Evolutionary conservation across 805 yeast species (phyloP), one percentile per base, ranked within the genome.

Genomic region (Monosporozyma yasuniensis): DNA sequence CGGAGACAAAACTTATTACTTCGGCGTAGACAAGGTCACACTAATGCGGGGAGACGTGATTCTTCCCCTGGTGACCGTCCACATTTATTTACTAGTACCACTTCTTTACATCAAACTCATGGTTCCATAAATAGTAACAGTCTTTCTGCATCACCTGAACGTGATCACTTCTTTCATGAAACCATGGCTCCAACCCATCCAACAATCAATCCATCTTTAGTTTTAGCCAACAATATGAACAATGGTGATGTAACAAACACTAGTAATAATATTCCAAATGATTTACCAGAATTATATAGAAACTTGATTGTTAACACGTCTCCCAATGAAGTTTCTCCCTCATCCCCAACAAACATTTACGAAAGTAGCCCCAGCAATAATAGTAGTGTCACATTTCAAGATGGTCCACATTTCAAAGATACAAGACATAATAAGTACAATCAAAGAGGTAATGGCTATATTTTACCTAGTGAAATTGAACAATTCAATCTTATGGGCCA

Each of bases 401-500:
- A 37, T 19, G 42, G 25, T 16, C 25, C 42, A 19, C 9, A 37
- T 3, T 37, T 6, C 21, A 16, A 37, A 16, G 22, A 38, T 21
- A 38, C 42, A 12, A 38, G 27, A 38, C 42, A 21, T 12, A 38
- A 38, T 7, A 38, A 38, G 16, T 38, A 38, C n/a, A 38, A 38
- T 21, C 42, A 38, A 38, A 19, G 42, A 19, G 42, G 52, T 37
- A 50, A 52, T 14, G 55, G 54, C 12, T 57, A 59, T 46, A 54
- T 61, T n/a, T 42, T 54, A 28, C 47, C 47, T 3, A 46, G 54
- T 3, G 66, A 61, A 42, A 43, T 61, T 22, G 58, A 57, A 37
- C 54, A 55, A 21, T 61, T 59, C 48, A 56, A 61, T 47, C 47
- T 53, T 35, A 47, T 53, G 48, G 61, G 61, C 37, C 53, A 47